These are phyloP conservation scores for Punica granatum DNA, from an alignment of 345 rosid species.

Conservation along the genomic window DNA sequence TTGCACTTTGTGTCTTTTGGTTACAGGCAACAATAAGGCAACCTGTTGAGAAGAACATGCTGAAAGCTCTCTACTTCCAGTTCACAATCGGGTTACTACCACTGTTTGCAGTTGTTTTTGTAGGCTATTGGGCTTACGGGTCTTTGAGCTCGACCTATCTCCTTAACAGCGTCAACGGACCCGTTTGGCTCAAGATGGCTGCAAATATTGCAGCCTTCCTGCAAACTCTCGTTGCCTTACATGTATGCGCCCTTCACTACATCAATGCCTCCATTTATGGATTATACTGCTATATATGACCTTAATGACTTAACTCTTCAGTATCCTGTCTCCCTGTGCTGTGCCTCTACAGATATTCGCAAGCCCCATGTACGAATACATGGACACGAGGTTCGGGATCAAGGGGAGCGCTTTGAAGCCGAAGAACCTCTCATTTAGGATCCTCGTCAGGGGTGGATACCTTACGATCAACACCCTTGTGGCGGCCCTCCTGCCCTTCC, in stretches of 20 bases:
- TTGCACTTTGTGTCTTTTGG: not conserved
- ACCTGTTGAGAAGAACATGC: slow-evolving; percentile 75
- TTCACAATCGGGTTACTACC: slow-evolving; percentile 71
- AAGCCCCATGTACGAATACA: slow-evolving; percentile 78
- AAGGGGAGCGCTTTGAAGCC: slow-evolving; percentile 52
- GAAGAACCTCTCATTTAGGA: slow-evolving; percentile 50
- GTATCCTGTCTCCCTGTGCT: not conserved
- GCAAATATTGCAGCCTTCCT: slow-evolving; percentile 77
- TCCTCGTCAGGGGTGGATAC: slow-evolving; percentile 70
- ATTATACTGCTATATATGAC: too few relatives aligned
- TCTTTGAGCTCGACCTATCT: slow-evolving; percentile 56
- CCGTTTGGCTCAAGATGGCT: slow-evolving; percentile 68
- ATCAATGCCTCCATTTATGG: not conserved
- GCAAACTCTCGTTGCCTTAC: slow-evolving; percentile 79
- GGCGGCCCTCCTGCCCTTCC: slow-evolving; percentile 78
- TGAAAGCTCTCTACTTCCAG: slow-evolving; percentile 80
- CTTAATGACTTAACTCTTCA: too few relatives aligned
- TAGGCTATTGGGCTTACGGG: slow-evolving; percentile 99
- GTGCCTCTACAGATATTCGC: slow-evolving; percentile 62
- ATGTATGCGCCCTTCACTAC: slow-evolving; percentile 34
- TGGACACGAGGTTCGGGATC: slow-evolving; percentile 78
- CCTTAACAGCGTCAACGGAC: slow-evolving; percentile 65
- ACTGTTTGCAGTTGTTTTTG: slow-evolving; percentile 55
- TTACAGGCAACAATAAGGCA: slow-evolving; percentile 54
- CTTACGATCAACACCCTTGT: slow-evolving; percentile 58